Conservation (phyloP, 768 basidiomycete species). For the Psilocybe azurescens region DNA sequence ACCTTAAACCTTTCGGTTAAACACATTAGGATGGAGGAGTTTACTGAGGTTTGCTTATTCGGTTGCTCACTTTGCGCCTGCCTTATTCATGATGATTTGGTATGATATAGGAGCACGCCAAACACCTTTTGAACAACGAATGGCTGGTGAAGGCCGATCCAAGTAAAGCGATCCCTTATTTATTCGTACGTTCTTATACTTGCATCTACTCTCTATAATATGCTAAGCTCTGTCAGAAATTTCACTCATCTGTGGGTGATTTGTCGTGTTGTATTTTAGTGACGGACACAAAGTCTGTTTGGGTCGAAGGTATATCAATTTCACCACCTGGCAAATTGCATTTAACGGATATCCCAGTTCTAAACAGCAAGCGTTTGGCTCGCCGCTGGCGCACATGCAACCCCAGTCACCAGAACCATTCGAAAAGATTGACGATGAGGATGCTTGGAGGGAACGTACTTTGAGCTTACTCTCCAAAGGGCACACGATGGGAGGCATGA, state of each 20-base stretch:
- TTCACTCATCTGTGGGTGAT: conserved; percentile 58
- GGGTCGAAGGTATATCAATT: conserved; percentile 67
- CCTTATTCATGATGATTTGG: neutral
- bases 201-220: conserved; percentile 7
- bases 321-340: neutral
- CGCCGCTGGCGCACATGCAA: conserved; percentile 77
- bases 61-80: too few species aligned
- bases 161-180: conserved; percentile 66
- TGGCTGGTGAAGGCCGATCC: conserved; percentile 76
- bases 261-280: conserved; percentile 64
- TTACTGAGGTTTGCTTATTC: conserved; percentile 26
- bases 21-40: conserved; percentile 21
- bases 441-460: conserved; percentile 61
- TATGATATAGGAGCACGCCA: conserved; percentile 55
- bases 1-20: too few species aligned
- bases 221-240: conserved; percentile 56
- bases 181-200: conserved; percentile 58
- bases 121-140: conserved; percentile 64
- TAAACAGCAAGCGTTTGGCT: conserved; percentile 62
- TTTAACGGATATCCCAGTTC: conserved; percentile 37
- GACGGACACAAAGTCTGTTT: conserved; percentile 77
- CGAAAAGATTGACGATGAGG: conserved; percentile 50
- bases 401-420: conserved; percentile 32
- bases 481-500: conserved; percentile 68
- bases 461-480: conserved; percentile 60